Evolutionary conservation across 306 rosid species (phyloP), one percentile per base, ranked within the genome.

Genomic region (Canavalia ensiformis): DNA sequence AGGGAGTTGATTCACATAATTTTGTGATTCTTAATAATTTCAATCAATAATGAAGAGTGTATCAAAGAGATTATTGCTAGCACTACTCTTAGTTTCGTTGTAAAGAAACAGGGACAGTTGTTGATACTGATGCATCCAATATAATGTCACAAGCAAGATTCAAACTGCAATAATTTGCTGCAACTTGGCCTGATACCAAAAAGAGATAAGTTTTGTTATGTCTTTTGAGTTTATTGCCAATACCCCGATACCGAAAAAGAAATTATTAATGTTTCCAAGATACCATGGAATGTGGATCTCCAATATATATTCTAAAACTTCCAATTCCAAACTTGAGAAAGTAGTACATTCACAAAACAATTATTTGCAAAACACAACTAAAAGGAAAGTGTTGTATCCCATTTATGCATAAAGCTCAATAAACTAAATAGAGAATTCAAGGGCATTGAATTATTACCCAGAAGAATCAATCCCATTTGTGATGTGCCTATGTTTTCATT

Each of bases 121-220:
- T 33, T 39, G 35, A 66, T 37, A 34, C 57, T 51, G 51, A 42
- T 72, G 63, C 52, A 72, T 35, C 55, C 59, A 46, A 67, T 70
- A 49, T 31, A 77, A 72, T 74, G 59, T 39, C 62, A 51, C 47
- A 52, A 74, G 68, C 60, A 82, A 62, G 66, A 44, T n/a, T 50
- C 37, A 49, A 84, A 72, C 7, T 31, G 60, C 78, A 76, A 50
- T 10, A 39, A 83, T 29, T 82, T 30, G 50, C 42, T 50, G 60
- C 79, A 77, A 62, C 44, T 77, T 63, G 72, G 69, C 66, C 65
- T 29, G 41, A 51, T 49, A 77, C 54, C 30, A 28, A 49, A 63
- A 93, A 85, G 73, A 93, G 98, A 82, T 95, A 95, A 30, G 99
- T 91, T 84, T 95, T 97, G 0, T 95, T 93, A 81, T 95, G 99